Base-by-base conservation (phyloP, 1,139 yeast species). In the Torulaspora pretoriensis region DNA sequence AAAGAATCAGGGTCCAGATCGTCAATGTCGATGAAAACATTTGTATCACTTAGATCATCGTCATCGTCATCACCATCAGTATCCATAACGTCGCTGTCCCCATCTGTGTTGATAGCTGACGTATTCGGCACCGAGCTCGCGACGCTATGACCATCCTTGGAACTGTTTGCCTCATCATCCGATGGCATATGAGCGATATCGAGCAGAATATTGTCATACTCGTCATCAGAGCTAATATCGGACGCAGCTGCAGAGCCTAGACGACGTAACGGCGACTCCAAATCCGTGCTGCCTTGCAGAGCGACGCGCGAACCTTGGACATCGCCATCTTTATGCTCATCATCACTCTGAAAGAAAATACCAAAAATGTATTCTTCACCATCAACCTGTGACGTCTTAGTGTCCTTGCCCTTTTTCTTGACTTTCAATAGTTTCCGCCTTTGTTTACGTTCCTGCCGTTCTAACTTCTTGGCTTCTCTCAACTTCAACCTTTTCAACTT, bases 1-100 rank as follows among this genome's bases (percentile, higher is more conserved):
- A 64, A 64, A 1, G 68, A 60, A 42, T 67, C 70, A 10, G 70
- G 71, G 44, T 66, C 70, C 13, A 65, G 55, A 37, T 70, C 70
- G 39, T 65, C 70, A 33, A 61, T 63, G 46, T 62, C 65, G 16
- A 66, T 68, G 36, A 63, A 64, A 9, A 63, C 67, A 49, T 63
- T 56, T 6, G 66, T 59, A 26, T 60, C 53, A 41, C 66, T 60
- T 14, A 57, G 47, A 32, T 60, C 64, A 34, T 60, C 63, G 26
- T 59, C 64, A 32, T 54, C 56, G 26, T 57, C 61, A 17, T 50
- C 53, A 10, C 49, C 56, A 22, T 49, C 51, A 17, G 42, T 48
- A 8, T 47, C 44, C 16, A 52, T 53, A 34, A 43, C 54, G 32
- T 50, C 53, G 16, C 46, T 46, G 14, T 53, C 55, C 34, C 46